Conservation (phyloP, 2,329 filamentous ascomycete genomes). For the Didymella exigua region DNA sequence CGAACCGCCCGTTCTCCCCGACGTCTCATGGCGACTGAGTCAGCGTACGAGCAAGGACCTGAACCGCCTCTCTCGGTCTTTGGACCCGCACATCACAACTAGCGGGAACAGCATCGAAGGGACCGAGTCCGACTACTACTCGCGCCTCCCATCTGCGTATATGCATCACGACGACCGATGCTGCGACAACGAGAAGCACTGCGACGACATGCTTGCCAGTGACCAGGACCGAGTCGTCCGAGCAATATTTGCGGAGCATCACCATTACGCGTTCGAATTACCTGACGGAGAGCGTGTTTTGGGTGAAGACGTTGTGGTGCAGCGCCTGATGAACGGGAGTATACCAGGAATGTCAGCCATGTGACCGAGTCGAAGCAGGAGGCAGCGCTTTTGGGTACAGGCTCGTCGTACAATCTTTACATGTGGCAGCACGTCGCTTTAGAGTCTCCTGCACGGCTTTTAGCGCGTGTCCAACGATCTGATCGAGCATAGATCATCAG, state of each 20-base stretch:
- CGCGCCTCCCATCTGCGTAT: background rate
- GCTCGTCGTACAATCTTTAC: background rate
- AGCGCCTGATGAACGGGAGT: background rate
- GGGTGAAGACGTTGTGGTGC: background rate
- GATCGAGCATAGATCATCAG: background rate
- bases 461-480: slow-evolving; percentile 2
- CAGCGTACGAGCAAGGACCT: background rate
- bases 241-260: slow-evolving; percentile 16
- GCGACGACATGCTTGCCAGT: slow-evolving; percentile 4
- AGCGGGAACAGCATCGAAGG: background rate
- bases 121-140: background rate
- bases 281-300: background rate
- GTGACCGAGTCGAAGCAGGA: background rate
- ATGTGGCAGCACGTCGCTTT: slow-evolving; percentile 5
- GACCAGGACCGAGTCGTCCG: slow-evolving; percentile 11
- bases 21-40: background rate
- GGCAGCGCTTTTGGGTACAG: background rate
- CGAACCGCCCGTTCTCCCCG: background rate
- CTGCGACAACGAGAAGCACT: slow-evolving; percentile 3
- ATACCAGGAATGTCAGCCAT: background rate
- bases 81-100: background rate
- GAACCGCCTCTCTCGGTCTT: background rate
- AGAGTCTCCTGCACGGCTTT: background rate
- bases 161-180: background rate
- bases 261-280: slow-evolving; percentile 14